phyloP scores from a whole-genome alignment of 2,329 filamentous ascomycete species.

The Berkeleyomyces basicola region DNA sequence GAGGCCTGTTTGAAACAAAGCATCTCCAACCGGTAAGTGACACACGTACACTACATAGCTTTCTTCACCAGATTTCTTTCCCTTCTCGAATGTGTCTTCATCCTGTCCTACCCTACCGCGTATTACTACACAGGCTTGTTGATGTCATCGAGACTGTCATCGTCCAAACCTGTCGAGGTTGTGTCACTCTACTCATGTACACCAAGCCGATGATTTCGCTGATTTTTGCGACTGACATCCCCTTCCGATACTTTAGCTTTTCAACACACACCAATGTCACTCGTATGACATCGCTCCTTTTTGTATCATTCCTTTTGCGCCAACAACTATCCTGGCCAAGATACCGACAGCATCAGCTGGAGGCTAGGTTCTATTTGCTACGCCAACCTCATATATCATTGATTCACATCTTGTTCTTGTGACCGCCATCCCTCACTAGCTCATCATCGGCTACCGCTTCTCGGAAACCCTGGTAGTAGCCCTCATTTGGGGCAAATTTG shows the following conservation, averaged over 20 bases:
- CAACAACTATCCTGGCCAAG: background rate
- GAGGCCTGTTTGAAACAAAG: background rate
- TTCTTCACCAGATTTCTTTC: background rate
- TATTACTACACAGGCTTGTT: background rate
- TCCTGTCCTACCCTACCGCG: background rate
- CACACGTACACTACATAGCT: background rate
- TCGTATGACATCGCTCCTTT: background rate
- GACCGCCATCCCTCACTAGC: background rate
- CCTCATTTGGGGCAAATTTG: background rate
- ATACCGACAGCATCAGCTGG: background rate
- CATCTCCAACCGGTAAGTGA: background rate
- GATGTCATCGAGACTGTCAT: background rate
- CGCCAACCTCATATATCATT: background rate
- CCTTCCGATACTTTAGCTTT: background rate
- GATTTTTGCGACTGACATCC: background rate
- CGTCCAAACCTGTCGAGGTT: background rate
- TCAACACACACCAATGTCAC: background rate
- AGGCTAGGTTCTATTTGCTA: background rate
- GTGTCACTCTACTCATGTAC: background rate
- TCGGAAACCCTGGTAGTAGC: background rate
- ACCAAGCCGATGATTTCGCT: background rate
- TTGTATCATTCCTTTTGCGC: background rate
- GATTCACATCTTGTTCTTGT: background rate
- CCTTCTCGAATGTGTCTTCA: background rate
- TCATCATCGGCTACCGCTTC: background rate